Evolutionary conservation across 176 grass and related monocot species (phyloP).

Genomic region (Cenchrus fungigraminus): DNA sequence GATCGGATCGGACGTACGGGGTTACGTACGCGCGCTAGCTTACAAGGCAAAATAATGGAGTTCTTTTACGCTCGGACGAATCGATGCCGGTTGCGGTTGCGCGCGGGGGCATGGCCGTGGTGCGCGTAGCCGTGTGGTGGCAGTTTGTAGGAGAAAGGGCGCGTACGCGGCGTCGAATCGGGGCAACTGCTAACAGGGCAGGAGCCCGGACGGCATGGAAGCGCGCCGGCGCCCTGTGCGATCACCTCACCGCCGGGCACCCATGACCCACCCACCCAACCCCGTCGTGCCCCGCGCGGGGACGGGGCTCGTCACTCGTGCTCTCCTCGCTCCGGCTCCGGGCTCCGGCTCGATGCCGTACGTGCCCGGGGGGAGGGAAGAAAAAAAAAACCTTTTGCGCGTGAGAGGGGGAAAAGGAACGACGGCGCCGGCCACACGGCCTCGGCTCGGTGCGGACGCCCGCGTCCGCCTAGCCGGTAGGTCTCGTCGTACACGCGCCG

Average conservation of each 20-base stretch:
- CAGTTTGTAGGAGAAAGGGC: background rate
- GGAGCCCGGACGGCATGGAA: background rate
- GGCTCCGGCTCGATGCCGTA: background rate
- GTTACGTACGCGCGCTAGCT: conserved; percentile 12
- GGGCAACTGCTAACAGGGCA: background rate
- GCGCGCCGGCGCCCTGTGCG: background rate
- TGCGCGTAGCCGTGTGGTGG: background rate
- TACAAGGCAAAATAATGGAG: conserved; percentile 19
- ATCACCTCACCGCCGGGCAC: too few relatives aligned
- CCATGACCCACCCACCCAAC: too few relatives aligned
- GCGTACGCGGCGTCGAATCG: background rate
- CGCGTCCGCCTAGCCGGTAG: background rate
- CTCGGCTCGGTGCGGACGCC: background rate
- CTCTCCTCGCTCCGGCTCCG: background rate
- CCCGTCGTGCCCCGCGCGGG: background rate
- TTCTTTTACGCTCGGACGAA: conserved; percentile 2
- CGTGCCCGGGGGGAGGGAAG: background rate
- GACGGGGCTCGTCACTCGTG: background rate
- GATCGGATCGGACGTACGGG: background rate
- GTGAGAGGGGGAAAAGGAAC: background rate
- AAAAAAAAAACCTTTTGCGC: background rate
- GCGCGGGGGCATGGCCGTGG: background rate
- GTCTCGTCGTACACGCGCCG: background rate
- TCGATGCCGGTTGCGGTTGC: background rate
- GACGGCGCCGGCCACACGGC: background rate